Evolutionary conservation across 805 yeast species (phyloP).

Genomic region (Tetrapisispora fleetii): DNA sequence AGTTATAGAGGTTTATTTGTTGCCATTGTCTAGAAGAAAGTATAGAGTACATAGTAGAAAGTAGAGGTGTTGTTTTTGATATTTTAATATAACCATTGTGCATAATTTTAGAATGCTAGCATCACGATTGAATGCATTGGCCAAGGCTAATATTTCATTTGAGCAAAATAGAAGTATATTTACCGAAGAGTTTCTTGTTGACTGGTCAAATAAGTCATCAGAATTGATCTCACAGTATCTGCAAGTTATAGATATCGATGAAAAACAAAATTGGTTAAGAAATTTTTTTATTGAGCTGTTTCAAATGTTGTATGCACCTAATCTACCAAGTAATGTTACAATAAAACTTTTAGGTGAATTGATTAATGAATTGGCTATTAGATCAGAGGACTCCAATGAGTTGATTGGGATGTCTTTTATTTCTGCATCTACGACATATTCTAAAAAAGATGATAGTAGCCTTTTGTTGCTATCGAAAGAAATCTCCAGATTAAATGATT

Average conservation of each 20-base stretch:
- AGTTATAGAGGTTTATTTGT: no score
- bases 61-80: no score
- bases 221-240: neutral
- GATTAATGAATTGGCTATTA: conserved; percentile 4
- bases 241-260: neutral
- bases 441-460: conserved; percentile 12
- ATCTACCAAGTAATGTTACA: neutral
- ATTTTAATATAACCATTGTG: no score
- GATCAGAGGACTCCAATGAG: neutral
- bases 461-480: conserved; percentile 13
- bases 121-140: conserved; percentile 1
- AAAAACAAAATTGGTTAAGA: conserved; percentile 17
- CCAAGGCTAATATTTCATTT: neutral
- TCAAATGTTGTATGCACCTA: conserved; percentile 6
- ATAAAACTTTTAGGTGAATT: conserved; percentile 5
- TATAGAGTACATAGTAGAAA: no score
- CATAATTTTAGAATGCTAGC: neutral
- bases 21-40: no score
- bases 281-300: conserved; percentile 12
- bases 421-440: conserved; percentile 10
- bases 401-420: conserved; percentile 17
- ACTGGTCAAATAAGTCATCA: conserved; percentile 8
- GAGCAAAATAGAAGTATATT: conserved; percentile 6
- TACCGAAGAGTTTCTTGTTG: conserved; percentile 6
- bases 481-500: conserved; percentile 9